Percentiles rank a stretch among this genome's conserved stretches.
Conservation (phyloP, 2,329 filamentous ascomycete genomes). For the Dryadomyces sulphureus region DNA sequence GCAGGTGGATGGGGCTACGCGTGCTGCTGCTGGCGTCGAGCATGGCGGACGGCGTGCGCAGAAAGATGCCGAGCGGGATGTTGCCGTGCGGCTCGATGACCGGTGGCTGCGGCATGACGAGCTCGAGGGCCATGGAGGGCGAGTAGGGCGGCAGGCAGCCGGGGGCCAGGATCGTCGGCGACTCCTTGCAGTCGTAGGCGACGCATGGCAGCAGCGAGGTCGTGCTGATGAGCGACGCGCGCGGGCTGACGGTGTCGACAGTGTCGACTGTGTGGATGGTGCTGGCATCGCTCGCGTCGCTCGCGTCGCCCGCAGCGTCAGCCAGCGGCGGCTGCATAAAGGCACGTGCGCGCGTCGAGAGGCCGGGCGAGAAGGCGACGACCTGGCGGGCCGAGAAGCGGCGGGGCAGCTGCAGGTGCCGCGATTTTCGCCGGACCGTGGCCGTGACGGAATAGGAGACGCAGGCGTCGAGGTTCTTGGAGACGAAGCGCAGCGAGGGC, state of each 20-base stretch:
- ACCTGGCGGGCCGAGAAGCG: neutral
- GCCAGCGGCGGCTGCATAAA: neutral
- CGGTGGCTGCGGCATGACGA: slow-evolving; percentile 4
- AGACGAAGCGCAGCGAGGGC: neutral
- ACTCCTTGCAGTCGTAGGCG: neutral
- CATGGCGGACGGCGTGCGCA: neutral
- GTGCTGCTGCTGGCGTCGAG: neutral
- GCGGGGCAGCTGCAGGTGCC: neutral
- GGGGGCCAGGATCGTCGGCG: neutral
- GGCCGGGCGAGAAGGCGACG: neutral
- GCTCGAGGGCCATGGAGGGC: slow-evolving; percentile 4
- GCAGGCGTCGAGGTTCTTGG: neutral
- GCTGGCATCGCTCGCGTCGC: no score
- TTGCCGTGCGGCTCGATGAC: neutral
- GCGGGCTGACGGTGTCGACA: neutral
- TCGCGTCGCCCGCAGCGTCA: no score
- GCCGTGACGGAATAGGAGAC: slow-evolving; percentile 4
- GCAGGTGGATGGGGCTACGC: neutral
- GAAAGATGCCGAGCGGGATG: slow-evolving; percentile 2
- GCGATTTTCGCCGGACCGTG: neutral
- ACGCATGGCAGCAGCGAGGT: slow-evolving; percentile 1
- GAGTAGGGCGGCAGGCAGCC: slow-evolving; percentile 6
- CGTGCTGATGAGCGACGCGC: neutral
- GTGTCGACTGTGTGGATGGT: neutral
- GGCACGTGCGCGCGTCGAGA: neutral